Base-by-base conservation (phyloP, 177 flowering plant genomes). In the Telopea speciosissima region DNA sequence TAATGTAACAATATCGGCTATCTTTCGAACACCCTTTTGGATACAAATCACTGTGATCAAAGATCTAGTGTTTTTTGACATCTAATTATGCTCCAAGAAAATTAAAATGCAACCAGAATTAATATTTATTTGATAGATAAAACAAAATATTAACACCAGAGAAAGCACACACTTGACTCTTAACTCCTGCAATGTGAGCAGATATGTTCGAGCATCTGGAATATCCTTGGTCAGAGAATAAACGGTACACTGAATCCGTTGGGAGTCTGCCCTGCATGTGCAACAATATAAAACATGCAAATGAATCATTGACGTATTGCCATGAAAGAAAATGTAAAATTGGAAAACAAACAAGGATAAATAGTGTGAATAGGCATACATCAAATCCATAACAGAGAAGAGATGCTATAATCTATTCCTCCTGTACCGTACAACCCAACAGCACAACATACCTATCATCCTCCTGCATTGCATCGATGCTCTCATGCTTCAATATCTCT, bases 181-280 rank as follows among this genome's bases (percentile, higher is more conserved):
- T 65, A 91, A 83, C 77, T 91, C 97, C 86, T 87, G 75, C 76
- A 91, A 67, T 0, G 89, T 78, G 84, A 82, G 68, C 42, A 93
- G 81, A 78, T 91, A 89, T 63, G 91, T 71, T 31, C 97, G 81
- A 70, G 87, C 97, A 88, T 93, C 97, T 23, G 83, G 89, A 77
- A 93, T 88, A 66, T 77, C 87, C 67, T 82, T 72, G 14, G 98
- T 93, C 66, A 77, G 62, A 26, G 85, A 70, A 68, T 89, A 74
- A 70, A 91, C 90, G 23, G 91, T 84, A 67, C 79, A 77, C 36
- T 89, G 68, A 69, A 91, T 91, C 63, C 86, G 73, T 75, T 93
- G 85, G 40, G 98, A 90, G 71, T 74, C 85, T 49, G 96, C 96
- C 89, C 98, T 93, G 93, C 74, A 78, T 3, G 19, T 62, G 8